Conservation (phyloP, 768 basidiomycete genomes). For the Leucosporidium scottii region DNA sequence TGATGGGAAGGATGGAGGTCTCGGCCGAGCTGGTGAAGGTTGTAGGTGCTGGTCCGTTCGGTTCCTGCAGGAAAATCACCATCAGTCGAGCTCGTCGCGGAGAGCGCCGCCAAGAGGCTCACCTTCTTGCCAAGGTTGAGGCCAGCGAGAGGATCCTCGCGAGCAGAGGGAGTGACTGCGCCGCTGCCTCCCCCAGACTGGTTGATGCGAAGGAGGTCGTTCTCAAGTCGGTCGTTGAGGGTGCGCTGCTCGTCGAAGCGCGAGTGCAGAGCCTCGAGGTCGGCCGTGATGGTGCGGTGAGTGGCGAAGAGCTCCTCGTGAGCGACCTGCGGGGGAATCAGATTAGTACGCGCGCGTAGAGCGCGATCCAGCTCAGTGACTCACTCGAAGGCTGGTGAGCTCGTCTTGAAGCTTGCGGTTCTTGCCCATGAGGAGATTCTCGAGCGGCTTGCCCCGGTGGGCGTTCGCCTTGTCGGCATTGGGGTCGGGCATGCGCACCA, state of each 20-base stretch:
- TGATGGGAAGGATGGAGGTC: conserved; percentile 93
- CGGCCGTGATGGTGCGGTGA: conserved; percentile 53
- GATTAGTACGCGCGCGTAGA: neutral
- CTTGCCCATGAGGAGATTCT: conserved; percentile 83
- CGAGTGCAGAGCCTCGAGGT: conserved; percentile 53
- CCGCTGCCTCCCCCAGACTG: conserved; percentile 43
- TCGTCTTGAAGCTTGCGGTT: conserved; percentile 90
- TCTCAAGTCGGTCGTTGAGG: conserved; percentile 86
- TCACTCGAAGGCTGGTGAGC: conserved; percentile 77
- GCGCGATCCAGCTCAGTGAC: conserved; percentile 27
- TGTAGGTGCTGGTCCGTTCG: conserved; percentile 51
- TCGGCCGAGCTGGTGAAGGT: conserved; percentile 69
- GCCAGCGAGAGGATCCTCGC: conserved; percentile 58
- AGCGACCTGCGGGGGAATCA: conserved; percentile 51
- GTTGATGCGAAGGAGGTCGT: conserved; percentile 76
- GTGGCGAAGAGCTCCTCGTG: conserved; percentile 72
- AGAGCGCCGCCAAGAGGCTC: neutral
- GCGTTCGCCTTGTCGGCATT: conserved; percentile 75
- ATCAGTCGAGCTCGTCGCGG: no score
- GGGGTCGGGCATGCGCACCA: conserved; percentile 70
- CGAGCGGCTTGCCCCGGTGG: conserved; percentile 72
- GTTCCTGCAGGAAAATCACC: conserved; percentile 15
- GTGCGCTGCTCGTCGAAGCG: conserved; percentile 70
- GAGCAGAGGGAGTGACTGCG: conserved; percentile 38
- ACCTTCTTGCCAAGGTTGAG: conserved; percentile 62